These are phyloP conservation scores for Breviolum minutum DNA, from an alignment of 73 alveolate genomes.

Conservation along the genomic window DNA sequence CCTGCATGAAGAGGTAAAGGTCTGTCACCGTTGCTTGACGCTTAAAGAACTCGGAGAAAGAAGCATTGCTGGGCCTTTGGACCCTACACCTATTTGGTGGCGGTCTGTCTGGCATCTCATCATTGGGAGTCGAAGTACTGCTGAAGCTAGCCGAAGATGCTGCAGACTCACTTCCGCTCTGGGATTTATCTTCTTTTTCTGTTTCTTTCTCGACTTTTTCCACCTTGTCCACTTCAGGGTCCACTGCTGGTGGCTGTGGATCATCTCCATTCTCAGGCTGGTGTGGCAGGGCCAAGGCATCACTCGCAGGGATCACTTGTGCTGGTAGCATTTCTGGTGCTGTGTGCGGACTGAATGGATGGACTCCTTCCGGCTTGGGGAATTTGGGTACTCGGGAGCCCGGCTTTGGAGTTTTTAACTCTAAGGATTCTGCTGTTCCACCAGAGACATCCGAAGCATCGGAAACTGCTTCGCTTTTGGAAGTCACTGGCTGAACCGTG, in stretches of 20 bases:
- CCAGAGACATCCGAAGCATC: constrained; percentile 6
- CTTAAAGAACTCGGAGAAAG: constrained; percentile 91
- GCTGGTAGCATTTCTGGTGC: constrained; percentile 54
- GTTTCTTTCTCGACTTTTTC: not conserved
- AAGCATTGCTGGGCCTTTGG: constrained; percentile 80
- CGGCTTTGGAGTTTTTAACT: constrained; percentile 81
- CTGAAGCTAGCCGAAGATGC: constrained; percentile 62
- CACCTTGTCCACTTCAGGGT: not conserved
- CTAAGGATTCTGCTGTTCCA: constrained; percentile 39
- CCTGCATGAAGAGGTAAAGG: constrained; percentile 67
- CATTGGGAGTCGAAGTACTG: constrained; percentile 72
- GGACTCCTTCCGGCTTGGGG: constrained; percentile 69
- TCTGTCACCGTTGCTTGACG: constrained; percentile 78
- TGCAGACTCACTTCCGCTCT: not conserved
- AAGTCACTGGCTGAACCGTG: not conserved
- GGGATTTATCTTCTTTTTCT: not conserved
- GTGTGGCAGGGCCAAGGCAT: constrained; percentile 55
- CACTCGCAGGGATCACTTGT: not conserved
- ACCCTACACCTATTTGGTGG: constrained; percentile 22
- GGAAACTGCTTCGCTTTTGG: constrained; percentile 12
- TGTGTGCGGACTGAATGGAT: constrained; percentile 64
- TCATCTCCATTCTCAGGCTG: constrained; percentile 46
- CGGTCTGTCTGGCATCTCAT: constrained; percentile 56
- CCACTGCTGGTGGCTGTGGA: constrained; percentile 39
- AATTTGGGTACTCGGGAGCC: constrained; percentile 29